Evolutionary conservation across 2,329 filamentous ascomycete genomes (phyloP), one percentile per base, ranked within the genome.

Genomic region (Apiospora saccharicola): DNA sequence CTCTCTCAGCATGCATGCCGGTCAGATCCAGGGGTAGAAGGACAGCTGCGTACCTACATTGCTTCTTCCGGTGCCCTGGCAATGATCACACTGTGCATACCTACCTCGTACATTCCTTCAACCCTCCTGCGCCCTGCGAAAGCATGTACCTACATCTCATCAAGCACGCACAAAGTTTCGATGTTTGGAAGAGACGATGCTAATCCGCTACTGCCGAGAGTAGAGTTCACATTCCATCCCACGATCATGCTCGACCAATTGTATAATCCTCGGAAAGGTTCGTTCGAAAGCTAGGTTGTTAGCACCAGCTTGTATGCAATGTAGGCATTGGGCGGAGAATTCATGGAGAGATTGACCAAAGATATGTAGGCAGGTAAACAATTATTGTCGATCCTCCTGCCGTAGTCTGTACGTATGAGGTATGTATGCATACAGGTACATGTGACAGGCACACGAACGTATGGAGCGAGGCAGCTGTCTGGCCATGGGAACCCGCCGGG

Each of bases 171-270:
- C 30, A 64, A 7, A n/a, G 53, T 41, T 64, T 64, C 19, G 57
- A 64, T 24, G 53, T 41, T 41, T 64, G 57, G 57, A 41, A 64
- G 57, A 64, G 34, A 64, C 30, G 34, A 64, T 37, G 37, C n/a
- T 22, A 41, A 22, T 41, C 57, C 57, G 57, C 34, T 64, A 24
- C 34, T 41, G 34, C 57, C 34, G 34, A 64, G 57, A 41, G 57
- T n/a, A 64, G 57, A 64, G 57, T 64, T 41, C 57, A 64, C 57
- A 41, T 64, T 64, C 22, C 57, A 64, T 41, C 41, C 57, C 57
- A 41, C 57, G 30, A 64, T 41, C 22, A 64, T 64, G 57, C 57
- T 30, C 57, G 19, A 64, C 57, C 57, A 64, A 64, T 64, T 64
- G 57, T 34, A 37, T 37, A 37, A 41, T 41, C 30, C 57, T 64